Conservation (phyloP, 495 filamentous ascomycete genomes). For the Schizothecium vesticola region DNA sequence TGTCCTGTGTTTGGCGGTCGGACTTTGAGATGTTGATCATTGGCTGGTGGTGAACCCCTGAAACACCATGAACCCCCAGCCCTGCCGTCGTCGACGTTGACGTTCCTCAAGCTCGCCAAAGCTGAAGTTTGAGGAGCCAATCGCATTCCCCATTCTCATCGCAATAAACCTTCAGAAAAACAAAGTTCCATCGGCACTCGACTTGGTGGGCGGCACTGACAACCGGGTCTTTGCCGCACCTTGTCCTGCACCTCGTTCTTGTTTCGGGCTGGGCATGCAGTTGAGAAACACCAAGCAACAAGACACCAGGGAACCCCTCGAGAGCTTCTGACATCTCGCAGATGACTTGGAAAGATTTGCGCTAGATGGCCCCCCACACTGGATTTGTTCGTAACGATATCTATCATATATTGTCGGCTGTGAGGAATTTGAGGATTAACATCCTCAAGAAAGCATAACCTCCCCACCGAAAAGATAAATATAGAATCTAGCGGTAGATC, state of each 20-base stretch:
- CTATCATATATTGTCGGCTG: no score
- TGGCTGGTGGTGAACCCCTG: slow-evolving; percentile 3
- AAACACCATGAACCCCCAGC: slow-evolving; percentile 1
- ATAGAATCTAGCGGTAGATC: not conserved
- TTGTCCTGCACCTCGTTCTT: not conserved
- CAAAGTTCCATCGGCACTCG: not conserved
- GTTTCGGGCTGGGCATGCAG: not conserved
- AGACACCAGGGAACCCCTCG: not conserved
- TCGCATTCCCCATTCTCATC: slow-evolving; percentile 2
- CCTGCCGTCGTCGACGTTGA: not conserved
- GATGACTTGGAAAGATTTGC: not conserved
- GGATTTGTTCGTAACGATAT: no score
- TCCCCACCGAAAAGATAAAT: not conserved
- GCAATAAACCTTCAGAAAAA: not conserved
- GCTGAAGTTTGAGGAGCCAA: slow-evolving; percentile 3
- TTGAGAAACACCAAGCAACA: not conserved
- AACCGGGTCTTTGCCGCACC: not conserved
- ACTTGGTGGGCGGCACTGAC: not conserved
- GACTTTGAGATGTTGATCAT: not conserved
- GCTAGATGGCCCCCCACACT: no score
- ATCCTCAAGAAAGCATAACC: not conserved
- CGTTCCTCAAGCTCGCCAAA: not conserved
- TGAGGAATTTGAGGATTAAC: no score
- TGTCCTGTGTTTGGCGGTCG: not conserved
- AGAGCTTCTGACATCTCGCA: not conserved